Evolutionary conservation across 805 yeast species (phyloP), one percentile per base, ranked within the genome.

Genomic region (Ogataea minuta): DNA sequence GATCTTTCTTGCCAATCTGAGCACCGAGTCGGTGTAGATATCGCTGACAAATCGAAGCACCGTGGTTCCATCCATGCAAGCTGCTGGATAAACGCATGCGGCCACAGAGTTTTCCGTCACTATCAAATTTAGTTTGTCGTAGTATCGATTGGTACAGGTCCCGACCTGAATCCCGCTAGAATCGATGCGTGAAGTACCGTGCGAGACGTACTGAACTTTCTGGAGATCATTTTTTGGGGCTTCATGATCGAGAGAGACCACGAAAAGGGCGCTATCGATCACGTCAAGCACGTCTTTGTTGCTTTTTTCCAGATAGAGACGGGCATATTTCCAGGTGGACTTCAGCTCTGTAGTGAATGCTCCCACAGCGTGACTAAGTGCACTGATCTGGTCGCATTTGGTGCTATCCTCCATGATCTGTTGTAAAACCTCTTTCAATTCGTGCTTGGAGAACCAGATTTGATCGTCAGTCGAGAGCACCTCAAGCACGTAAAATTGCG

Each of bases 41-140:
- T 77, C 82, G 54, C 77, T 66, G 41, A 77, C 70, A 48, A 74
- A 77, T 33, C 82, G 57, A 42, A 77, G 59, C 28, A 76, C 78
- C 2, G 80, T 72, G 4, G 81, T 77, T 34, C 76, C 71, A 54
- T 77, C 82, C 73, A 75, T 74, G 15, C 75, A 67, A 2, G 77
- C 66, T 9, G 76, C 70, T 46, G 78, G 81, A 74, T 80, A 77
- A 14, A 74, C 76, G 34, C 77, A 67, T 4, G 81, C 82, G 2
- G 79, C 80, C 15, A 74, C 77, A 0, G 81, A 70, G 54, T 77
- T 77, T 28, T 66, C 62, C 3, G 81, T 73, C 8, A 77, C 70
- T 12, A 77, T 65, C 34, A 77, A 55, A 51, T 76, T 79, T 39
- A 77, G 59, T 49, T 77, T 77, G 54, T 77, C 82, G 52, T 77